phyloP scores from a whole-genome alignment of 2,329 filamentous ascomycete genomes.

The Fusarium sp. region DNA sequence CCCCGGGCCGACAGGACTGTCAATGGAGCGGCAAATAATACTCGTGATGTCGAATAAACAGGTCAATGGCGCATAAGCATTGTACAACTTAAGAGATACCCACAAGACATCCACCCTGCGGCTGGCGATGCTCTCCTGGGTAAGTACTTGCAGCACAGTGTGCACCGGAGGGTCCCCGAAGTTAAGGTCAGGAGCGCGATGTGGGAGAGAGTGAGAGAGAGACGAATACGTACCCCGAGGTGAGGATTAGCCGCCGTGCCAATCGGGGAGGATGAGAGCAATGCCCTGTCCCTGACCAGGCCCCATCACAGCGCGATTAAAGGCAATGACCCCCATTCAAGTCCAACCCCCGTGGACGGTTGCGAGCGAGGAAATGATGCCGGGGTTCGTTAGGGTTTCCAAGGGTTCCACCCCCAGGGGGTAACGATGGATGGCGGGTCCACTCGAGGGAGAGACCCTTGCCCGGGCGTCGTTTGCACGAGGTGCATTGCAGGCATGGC shows the following conservation, averaged over 20 bases:
- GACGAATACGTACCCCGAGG: neutral
- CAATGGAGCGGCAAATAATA: conserved; percentile 11
- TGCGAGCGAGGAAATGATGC: conserved; percentile 1
- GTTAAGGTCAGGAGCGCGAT: neutral
- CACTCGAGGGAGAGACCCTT: neutral
- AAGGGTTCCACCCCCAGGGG: conserved; percentile 7
- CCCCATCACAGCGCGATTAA: conserved; percentile 8
- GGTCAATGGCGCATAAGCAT: conserved; percentile 15
- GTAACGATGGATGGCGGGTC: neutral
- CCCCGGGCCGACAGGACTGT: conserved; percentile 13
- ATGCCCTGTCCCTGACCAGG: neutral
- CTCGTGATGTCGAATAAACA: conserved; percentile 9
- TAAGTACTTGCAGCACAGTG: neutral
- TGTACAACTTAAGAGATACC: conserved; percentile 3
- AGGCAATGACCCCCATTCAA: conserved; percentile 6
- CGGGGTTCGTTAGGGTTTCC: conserved; percentile 6
- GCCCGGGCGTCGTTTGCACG: neutral
- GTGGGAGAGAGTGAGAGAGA: neutral
- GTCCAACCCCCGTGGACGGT: conserved; percentile 7
- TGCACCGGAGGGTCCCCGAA: neutral
- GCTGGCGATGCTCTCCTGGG: neutral
- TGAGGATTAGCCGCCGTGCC: conserved; percentile 17
- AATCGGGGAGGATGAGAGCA: conserved; percentile 13
- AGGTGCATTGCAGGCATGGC: neutral
- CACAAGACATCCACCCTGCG: conserved; percentile 7